A percentile compares a stretch with the other conserved stretches of the same genome.
phyloP scores from a whole-genome alignment of 306 rosid species.

The Heteromeles arbutifolia region DNA sequence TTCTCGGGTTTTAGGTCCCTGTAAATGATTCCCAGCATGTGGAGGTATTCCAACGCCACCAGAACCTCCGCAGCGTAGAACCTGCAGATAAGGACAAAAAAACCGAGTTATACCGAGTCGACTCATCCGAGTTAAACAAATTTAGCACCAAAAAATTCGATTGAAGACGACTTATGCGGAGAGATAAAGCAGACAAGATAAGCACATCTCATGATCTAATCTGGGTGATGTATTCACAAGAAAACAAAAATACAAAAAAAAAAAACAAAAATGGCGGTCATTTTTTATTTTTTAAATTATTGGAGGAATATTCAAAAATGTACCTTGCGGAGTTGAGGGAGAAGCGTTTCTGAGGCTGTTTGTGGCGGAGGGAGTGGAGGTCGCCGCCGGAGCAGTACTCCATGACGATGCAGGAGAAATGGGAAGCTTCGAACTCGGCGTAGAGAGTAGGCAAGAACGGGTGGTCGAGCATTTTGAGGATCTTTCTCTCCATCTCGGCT shows the following conservation, averaged over 20 bases:
- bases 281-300: neutral
- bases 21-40: slow-evolving; percentile 96
- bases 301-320: neutral
- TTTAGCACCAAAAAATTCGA: neutral
- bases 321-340: slow-evolving; percentile 82
- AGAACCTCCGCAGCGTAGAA: slow-evolving; percentile 92
- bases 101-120: neutral
- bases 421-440: slow-evolving; percentile 91
- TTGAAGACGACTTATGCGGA: slow-evolving; percentile 21
- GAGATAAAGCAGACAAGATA: slow-evolving; percentile 31
- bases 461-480: slow-evolving; percentile 89
- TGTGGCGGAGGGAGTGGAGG: slow-evolving; percentile 79
- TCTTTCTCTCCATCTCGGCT: slow-evolving; percentile 90
- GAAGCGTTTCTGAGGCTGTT: slow-evolving; percentile 62
- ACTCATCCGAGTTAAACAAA: neutral
- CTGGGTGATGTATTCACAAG: slow-evolving; percentile 7
- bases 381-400: slow-evolving; percentile 95
- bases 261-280: neutral
- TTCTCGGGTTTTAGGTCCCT: slow-evolving; percentile 93
- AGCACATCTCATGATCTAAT: slow-evolving; percentile 18
- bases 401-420: slow-evolving; percentile 94
- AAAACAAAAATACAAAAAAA: slow-evolving; percentile 14
- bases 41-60: slow-evolving; percentile 94
- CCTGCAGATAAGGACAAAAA: slow-evolving; percentile 28
- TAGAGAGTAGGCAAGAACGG: slow-evolving; percentile 83